Evolutionary conservation across 768 basidiomycete genomes (phyloP).

Genomic region (Trametes cinnabarina): DNA sequence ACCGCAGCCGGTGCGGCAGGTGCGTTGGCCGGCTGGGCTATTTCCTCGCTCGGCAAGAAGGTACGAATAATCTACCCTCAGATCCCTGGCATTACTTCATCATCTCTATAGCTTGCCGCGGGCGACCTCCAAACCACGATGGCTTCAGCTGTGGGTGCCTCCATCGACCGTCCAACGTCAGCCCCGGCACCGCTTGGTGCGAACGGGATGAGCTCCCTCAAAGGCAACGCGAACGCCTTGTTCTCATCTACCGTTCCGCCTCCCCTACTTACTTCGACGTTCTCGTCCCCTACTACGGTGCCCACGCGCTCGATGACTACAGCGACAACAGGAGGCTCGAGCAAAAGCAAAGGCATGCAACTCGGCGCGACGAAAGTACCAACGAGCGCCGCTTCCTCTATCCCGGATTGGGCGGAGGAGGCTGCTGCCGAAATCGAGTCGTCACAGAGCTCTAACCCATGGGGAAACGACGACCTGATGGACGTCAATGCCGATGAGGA

Average conservation of each 20-base stretch:
- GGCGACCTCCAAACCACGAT: slow-evolving; percentile 75
- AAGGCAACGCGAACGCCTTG: neutral
- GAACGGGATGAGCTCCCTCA: slow-evolving; percentile 11
- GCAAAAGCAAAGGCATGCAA: slow-evolving; percentile 61
- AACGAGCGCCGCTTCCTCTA: slow-evolving; percentile 38
- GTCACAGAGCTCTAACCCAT: slow-evolving; percentile 41
- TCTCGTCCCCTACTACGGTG: slow-evolving; percentile 24
- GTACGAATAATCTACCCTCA: slow-evolving; percentile 34
- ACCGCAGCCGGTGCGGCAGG: slow-evolving; percentile 90
- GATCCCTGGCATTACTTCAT: neutral
- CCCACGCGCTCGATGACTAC: slow-evolving; percentile 12
- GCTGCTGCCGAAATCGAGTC: slow-evolving; percentile 41
- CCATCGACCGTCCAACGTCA: slow-evolving; percentile 42
- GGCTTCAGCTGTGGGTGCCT: slow-evolving; percentile 32
- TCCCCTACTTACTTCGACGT: slow-evolving; percentile 15
- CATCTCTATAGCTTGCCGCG: slow-evolving; percentile 52
- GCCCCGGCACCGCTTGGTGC: slow-evolving; percentile 36
- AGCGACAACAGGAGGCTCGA: slow-evolving; percentile 18
- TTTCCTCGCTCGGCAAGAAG: slow-evolving; percentile 84
- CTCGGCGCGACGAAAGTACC: slow-evolving; percentile 58
- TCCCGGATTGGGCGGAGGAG: slow-evolving; percentile 59
- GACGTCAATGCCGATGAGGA: slow-evolving; percentile 91
- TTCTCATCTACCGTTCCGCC: neutral
- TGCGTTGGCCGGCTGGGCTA: slow-evolving; percentile 93
- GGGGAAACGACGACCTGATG: slow-evolving; percentile 82